Base-by-base conservation (phyloP, 192 early-diverging fungal species). In the Podila verticillata region DNA sequence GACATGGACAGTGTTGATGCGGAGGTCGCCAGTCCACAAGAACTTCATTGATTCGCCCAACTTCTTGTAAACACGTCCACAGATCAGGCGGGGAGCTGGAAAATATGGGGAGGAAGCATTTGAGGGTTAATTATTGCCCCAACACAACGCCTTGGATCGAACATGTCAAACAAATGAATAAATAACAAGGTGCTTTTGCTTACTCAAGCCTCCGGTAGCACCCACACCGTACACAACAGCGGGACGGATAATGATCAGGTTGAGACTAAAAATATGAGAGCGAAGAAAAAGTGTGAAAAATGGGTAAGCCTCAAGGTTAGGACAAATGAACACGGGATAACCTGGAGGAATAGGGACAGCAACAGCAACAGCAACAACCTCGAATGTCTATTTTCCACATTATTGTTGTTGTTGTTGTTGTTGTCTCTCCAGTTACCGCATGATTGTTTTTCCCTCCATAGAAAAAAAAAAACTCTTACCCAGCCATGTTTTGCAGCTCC, bases 1-100 rank as follows among this genome's bases (percentile, higher is more conserved):
- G 0, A 99, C 96, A 82, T 99, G 97, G 12, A 99, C 97, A 1
- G 97, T 99, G 84, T 95, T 97, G 74, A 98, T 89, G 63, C 93
- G 93, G 48, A 98, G 75, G 64, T 94, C 94, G 68, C 94, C 94
- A 34, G 92, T 95, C 97, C 97, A 99, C 51, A 99, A 83, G 48
- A 97, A 88, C 34, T 94, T 94, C 97, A 99, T 98, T 69, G 93
- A 91, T 78, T 96, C 93, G 39, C 90, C 86, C 29, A 92, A 69
- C 29, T 90, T 88, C 51, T 92, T 81, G 82, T 97, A 97, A 17
- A 99, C 92, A 54, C 94, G 92, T 61, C 95, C 97, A 56, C 93
- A 93, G 47, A 99, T 96, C 69, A 99, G 83, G 68, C 96, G 93
- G 34, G 97, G 96, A 34, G 95, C 97, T 91, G 80, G 74, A 59